Conservation (phyloP, 148 eudicot genomes). For the Limonium bicolor region DNA sequence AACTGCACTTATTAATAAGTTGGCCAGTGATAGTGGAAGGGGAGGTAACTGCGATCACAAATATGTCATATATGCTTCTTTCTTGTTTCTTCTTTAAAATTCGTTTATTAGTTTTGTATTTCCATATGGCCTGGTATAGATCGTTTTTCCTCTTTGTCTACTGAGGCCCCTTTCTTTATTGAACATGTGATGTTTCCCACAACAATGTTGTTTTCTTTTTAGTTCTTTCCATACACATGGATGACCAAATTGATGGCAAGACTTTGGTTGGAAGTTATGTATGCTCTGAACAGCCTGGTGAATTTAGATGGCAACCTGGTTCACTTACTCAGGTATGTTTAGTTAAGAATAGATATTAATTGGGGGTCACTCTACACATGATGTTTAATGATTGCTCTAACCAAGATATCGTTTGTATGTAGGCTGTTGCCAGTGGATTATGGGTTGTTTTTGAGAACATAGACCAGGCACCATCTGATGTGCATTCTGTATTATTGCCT, state of each 20-base stretch:
- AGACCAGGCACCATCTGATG: constrained; percentile 92
- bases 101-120: not conserved
- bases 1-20: constrained; percentile 56
- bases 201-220: not conserved
- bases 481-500: constrained; percentile 75
- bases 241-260: constrained; percentile 95
- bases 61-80: not conserved
- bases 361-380: constrained; percentile 1
- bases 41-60: constrained; percentile 38
- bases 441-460: constrained; percentile 97
- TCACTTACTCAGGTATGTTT: constrained; percentile 79
- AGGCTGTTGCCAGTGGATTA: constrained; percentile 78
- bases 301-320: constrained; percentile 99
- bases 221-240: constrained; percentile 91
- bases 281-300: constrained; percentile 90
- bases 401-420: constrained; percentile 5
- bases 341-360: not conserved
- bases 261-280: constrained; percentile 86
- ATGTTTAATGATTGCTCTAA: not conserved
- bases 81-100: not conserved
- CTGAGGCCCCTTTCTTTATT: too few relatives aligned
- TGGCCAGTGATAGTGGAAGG: constrained; percentile 49
- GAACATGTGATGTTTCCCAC: not conserved
- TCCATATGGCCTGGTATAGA: too few relatives aligned
- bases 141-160: too few relatives aligned